Conservation (phyloP, 345 rosid species). For the Arabis hirsuta region DNA sequence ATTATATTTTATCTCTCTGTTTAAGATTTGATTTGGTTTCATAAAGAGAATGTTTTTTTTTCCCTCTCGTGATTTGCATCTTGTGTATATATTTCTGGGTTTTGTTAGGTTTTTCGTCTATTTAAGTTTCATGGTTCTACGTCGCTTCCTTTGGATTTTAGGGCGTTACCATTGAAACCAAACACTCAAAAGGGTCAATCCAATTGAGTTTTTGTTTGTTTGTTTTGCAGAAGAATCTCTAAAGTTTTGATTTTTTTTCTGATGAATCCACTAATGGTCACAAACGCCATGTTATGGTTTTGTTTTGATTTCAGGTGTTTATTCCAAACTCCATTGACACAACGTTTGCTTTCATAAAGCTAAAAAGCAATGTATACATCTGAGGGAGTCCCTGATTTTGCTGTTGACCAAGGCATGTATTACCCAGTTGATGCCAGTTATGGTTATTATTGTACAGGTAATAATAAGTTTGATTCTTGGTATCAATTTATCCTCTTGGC, state of each 20-base stretch:
- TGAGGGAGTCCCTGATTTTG: constrained; percentile 76
- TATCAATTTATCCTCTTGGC: background rate
- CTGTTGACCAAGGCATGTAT: constrained; percentile 74
- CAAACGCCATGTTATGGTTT: background rate
- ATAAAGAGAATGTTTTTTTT: too few relatives aligned
- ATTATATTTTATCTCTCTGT: background rate
- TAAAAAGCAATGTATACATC: constrained; percentile 66
- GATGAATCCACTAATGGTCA: constrained; percentile 6
- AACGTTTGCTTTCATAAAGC: constrained; percentile 50
- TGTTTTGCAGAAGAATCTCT: background rate
- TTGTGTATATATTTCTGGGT: background rate
- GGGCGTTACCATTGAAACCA: too few relatives aligned
- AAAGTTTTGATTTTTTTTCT: constrained; percentile 8
- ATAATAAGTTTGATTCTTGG: constrained; percentile 26
- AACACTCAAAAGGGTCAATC: too few relatives aligned
- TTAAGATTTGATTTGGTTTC: background rate
- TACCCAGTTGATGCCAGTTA: constrained; percentile 76
- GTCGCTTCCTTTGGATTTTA: background rate
- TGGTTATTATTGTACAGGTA: constrained; percentile 97
- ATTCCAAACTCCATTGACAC: constrained; percentile 49
- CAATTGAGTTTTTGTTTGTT: too few relatives aligned
- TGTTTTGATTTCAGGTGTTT: constrained; percentile 52
- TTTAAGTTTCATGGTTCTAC: background rate
- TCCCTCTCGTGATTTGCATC: background rate
- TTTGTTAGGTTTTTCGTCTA: background rate